These are phyloP conservation scores for Purpureocillium lavendulum DNA, from an alignment of 2,329 filamentous ascomycete species.

Conservation along the genomic window DNA sequence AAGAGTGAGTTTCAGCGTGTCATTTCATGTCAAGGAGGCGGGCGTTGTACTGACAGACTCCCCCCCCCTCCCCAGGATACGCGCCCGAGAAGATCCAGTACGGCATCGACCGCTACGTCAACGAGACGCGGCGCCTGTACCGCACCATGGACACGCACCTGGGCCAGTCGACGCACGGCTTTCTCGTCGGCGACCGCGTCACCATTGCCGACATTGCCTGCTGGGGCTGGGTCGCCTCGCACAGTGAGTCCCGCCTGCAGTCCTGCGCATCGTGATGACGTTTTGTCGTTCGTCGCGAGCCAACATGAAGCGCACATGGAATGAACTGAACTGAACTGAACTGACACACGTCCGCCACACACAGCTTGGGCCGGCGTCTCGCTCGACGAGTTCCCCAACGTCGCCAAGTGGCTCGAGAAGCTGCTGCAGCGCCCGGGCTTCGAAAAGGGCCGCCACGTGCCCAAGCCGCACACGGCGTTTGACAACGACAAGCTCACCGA, in stretches of 20 bases:
- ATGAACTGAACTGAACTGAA: no score
- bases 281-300: no score
- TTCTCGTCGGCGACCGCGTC: conserved; percentile 57
- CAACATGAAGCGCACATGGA: no score
- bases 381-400: conserved; percentile 63
- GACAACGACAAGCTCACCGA: conserved; percentile 33
- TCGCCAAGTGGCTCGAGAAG: conserved; percentile 70
- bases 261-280: no score
- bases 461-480: conserved; percentile 55
- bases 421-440: conserved; percentile 62
- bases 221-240: conserved; percentile 66
- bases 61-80: no score
- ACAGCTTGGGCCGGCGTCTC: conserved; percentile 36
- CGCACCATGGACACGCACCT: conserved; percentile 68
- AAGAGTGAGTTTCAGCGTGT: conserved; percentile 36
- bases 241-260: conserved; percentile 36
- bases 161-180: conserved; percentile 43
- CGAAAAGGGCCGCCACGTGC: conserved; percentile 69
- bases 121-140: conserved; percentile 79
- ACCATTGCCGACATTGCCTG: conserved; percentile 74
- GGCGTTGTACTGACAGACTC: no score
- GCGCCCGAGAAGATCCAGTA: conserved; percentile 78
- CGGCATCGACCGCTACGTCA: conserved; percentile 72
- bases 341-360: background rate
- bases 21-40: no score